These are phyloP conservation scores for Malus orientalis DNA, from an alignment of 306 rosid genomes.

Conservation along the genomic window DNA sequence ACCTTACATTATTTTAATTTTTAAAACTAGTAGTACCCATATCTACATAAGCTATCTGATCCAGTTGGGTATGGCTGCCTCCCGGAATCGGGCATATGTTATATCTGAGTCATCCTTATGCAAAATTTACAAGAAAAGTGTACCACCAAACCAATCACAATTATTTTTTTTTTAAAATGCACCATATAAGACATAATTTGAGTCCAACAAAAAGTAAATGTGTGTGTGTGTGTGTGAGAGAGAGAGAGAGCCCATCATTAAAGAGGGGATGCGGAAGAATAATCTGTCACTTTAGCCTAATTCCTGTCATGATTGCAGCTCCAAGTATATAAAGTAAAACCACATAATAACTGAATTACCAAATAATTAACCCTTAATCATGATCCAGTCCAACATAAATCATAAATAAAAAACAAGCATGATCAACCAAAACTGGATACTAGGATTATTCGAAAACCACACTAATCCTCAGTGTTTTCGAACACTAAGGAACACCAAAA, in stretches of 20 bases:
- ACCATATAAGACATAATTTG: not conserved
- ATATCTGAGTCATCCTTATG: not conserved
- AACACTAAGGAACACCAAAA: not conserved
- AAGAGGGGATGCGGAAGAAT: not conserved
- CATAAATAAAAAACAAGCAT: not conserved
- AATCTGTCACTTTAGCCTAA: conserved; percentile 5
- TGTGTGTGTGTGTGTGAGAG: no score
- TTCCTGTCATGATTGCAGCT: not conserved
- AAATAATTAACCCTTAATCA: not conserved
- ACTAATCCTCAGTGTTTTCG: not conserved
- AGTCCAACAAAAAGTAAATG: not conserved
- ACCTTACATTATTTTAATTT: conserved; percentile 4
- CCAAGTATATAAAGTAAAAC: not conserved
- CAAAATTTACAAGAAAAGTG: not conserved
- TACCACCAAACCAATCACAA: not conserved
- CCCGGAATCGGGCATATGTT: not conserved
- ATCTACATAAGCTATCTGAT: not conserved
- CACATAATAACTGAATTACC: not conserved
- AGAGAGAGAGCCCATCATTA: not conserved
- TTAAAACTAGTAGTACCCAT: not conserved
- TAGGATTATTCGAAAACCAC: not conserved
- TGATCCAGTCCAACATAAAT: not conserved
- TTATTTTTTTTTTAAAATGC: not conserved
- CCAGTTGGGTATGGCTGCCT: not conserved
- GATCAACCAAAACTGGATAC: not conserved